Base-by-base conservation (phyloP, 371 early-diverging fungal genomes). In the Nematocida sp. region DNA sequence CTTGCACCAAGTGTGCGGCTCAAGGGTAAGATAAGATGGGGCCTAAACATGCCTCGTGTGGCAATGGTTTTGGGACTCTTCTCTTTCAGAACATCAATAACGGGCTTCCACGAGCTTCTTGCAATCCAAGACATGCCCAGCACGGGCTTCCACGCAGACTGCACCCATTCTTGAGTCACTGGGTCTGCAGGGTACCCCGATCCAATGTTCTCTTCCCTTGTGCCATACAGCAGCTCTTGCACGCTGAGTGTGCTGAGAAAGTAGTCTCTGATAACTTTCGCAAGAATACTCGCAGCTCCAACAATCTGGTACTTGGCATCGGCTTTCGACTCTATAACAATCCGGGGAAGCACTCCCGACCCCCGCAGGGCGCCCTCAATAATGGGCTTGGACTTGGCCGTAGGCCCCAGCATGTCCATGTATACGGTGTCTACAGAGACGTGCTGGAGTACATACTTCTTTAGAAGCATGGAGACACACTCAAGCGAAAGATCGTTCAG, bases 121-220 rank as follows among this genome's bases (percentile, higher is more conserved):
- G 95, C 88, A 23, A 93, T 81, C 1, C 85, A 86, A 0, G 95
- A 94, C 80, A 87, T 95, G 0, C 96, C 98, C 85, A 94, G 93
- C 7, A 94, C 86, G 0, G 85, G 86, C 76, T 93, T 91, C 45
- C 88, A 79, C 64, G 88, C 87, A 1, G 86, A 80, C 27, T 60
- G 54, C 37, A 99, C 82, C 96, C 96, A 97, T 23, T 82, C 75
- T 0, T 88, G 86, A 0, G 98, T 97, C 66, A 88, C 88, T 1
- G 95, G 94, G 84, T 99, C 98, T 37, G 89, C 86, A 2, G 99
- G 95, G 81, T 96, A 97, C 19, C 99, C 99, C 0, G 92, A 92
- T 2, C 97, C 98, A 83, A 90, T 91, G 1, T 79, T 67, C 19
- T 85, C 25, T 87, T 80, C 23, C 85, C 78, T 43, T 66, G 63